Evolutionary conservation across 768 basidiomycete genomes (phyloP).

Genomic region (Pisolithus albus): DNA sequence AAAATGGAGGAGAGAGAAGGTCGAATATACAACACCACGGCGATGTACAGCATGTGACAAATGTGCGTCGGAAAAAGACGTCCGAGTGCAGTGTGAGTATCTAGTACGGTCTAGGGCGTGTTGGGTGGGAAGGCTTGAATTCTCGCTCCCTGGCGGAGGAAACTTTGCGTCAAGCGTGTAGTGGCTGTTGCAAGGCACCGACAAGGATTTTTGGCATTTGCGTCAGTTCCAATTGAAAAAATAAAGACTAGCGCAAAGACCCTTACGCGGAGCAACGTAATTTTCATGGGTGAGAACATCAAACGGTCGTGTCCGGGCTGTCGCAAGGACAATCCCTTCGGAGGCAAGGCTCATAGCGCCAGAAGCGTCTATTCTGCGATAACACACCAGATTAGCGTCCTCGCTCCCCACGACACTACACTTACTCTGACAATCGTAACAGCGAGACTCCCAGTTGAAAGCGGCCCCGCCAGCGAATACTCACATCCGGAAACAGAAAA

Average conservation of each 20-base stretch:
- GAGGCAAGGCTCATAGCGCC: constrained; percentile 46
- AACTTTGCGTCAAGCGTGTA: constrained; percentile 51
- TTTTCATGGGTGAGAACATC: constrained; percentile 67
- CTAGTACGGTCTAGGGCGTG: constrained; percentile 25
- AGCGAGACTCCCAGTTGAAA: constrained; percentile 73
- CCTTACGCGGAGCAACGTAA: constrained; percentile 77
- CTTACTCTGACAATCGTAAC: constrained; percentile 70
- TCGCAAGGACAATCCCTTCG: constrained; percentile 61
- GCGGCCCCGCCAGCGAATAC: constrained; percentile 68
- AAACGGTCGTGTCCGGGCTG: constrained; percentile 67
- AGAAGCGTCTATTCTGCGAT: constrained; percentile 41
- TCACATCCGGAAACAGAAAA: constrained; percentile 88
- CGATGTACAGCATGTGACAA: constrained; percentile 11
- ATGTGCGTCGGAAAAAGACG: constrained; percentile 2
- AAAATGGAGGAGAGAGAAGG: constrained; percentile 15
- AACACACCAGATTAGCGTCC: constrained; percentile 12
- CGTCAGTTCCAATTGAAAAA: constrained; percentile 13
- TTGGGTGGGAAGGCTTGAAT: constrained; percentile 46
- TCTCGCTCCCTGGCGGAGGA: constrained; percentile 50
- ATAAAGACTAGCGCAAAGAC: constrained; percentile 12
- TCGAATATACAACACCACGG: constrained; percentile 16
- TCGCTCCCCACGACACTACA: constrained; percentile 29
- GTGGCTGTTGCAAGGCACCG: constrained; percentile 26
- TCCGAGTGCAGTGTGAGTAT: constrained; percentile 9
- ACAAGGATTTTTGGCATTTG: constrained; percentile 8